Conservation (phyloP, 2,329 filamentous ascomycete species). For the Trichoderma oligosporum region DNA sequence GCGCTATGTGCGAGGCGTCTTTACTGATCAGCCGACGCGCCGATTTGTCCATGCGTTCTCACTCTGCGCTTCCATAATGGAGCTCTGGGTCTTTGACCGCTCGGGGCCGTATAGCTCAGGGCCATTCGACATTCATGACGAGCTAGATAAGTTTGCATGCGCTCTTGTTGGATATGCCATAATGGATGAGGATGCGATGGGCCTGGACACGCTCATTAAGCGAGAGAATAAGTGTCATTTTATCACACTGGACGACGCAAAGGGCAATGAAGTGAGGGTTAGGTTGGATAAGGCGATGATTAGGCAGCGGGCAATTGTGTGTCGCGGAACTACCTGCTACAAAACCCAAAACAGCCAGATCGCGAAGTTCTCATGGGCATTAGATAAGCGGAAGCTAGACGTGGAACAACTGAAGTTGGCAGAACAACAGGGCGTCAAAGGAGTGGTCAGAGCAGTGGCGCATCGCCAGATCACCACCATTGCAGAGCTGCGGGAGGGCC, state of each 20-base stretch:
- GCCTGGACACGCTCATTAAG: conserved; percentile 18
- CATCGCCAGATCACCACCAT: no score
- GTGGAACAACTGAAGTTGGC: conserved; percentile 21
- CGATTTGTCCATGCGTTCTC: conserved; percentile 23
- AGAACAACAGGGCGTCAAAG: conserved; percentile 20
- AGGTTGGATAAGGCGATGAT: no score
- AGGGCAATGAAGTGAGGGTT: no score
- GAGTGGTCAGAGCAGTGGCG: conserved; percentile 21
- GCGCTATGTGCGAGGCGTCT: conserved; percentile 20
- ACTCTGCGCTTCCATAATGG: conserved; percentile 20
- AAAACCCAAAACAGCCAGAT: conserved; percentile 10
- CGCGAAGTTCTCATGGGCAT: conserved; percentile 23
- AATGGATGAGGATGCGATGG: conserved; percentile 23
- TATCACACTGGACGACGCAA: conserved; percentile 22
- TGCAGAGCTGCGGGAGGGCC: no score
- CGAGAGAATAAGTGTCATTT: not conserved
- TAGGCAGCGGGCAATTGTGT: no score
- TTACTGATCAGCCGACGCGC: conserved; percentile 25
- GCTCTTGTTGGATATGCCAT: conserved; percentile 23
- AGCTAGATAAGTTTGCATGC: conserved; percentile 22
- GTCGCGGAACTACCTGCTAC: conserved; percentile 22
- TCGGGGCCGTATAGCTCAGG: conserved; percentile 23
- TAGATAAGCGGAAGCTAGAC: conserved; percentile 17
- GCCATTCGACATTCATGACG: conserved; percentile 21
- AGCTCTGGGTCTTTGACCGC: conserved; percentile 27